Evolutionary conservation across 106 monocot genomes (phyloP), one percentile per base, ranked within the genome.

Genomic region (Alisma plantagoaquatica): DNA sequence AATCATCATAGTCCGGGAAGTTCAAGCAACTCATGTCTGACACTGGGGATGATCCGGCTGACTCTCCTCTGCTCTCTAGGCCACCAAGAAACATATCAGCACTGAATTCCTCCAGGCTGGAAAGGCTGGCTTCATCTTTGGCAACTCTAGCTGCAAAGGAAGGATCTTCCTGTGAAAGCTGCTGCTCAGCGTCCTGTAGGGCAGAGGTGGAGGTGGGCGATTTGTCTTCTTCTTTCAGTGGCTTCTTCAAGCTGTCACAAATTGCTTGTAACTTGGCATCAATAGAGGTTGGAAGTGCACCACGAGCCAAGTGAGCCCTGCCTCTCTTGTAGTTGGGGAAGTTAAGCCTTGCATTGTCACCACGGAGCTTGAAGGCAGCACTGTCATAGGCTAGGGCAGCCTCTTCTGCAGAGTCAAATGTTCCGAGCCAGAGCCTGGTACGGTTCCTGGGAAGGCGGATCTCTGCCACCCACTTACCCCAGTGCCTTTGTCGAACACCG

Each of bases 401-500:
- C 53, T 86, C 79, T 47, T 92, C 82, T n/a, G 86, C 86, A 17
- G 92, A 79, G 66, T 92, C 92, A 33, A 87, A 92, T 50, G 50
- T 84, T 2, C 84, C 84, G 47, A 84, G 75, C 84, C 84, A 84
- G 23, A 84, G 63, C 0, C 84, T 60, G 29, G 70, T 78, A 21
- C 83, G 74, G 72, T 78, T 78, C 57, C 65, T 70, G 30, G 84
- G 84, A 2, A 84, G 75, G 12, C 78, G 66, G 60, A 84, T 84
- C 60, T 84, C 84, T 4, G 84, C 84, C 2, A 78, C 84, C 84
- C 84, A 84, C 25, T 84, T 84, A 4, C 84, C 84, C 84, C 84
- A 84, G 41, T 78, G 84, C 1, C 84, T 63, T 54, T 84, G 83
- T 24, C 83, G 66, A 10, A 84, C 83, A 2, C 83, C 83, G 6